Conservation (phyloP, 2,329 filamentous ascomycete species). For the Colletotrichum sp. region DNA sequence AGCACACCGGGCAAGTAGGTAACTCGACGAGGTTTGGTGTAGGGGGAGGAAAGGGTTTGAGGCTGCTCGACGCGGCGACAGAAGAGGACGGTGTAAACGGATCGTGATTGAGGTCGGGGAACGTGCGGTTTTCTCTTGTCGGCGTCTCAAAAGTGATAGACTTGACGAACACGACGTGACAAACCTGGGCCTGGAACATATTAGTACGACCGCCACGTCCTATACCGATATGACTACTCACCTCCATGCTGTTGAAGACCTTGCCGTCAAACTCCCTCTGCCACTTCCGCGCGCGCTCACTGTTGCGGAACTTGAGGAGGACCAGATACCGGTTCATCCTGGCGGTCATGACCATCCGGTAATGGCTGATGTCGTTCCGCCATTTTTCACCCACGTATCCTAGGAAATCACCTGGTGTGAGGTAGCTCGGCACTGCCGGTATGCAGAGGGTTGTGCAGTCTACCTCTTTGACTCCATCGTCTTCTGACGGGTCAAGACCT, state of each 20-base stretch:
- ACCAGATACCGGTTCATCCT: constrained; percentile 93
- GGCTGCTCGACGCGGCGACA: constrained; percentile 43
- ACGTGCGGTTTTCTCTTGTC: constrained; percentile 48
- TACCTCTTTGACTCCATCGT: constrained; percentile 44
- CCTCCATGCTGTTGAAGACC: constrained; percentile 90
- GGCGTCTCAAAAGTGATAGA: constrained; percentile 84
- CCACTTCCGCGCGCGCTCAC: constrained; percentile 78
- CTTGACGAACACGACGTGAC: constrained; percentile 93
- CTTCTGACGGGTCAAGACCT: constrained; percentile 30
- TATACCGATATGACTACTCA: constrained; percentile 38
- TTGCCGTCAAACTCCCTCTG: constrained; percentile 89
- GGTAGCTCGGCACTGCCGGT: constrained; percentile 91
- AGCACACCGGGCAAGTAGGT: constrained; percentile 93
- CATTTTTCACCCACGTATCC: constrained; percentile 92
- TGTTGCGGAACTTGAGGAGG: constrained; percentile 88
- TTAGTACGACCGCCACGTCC: constrained; percentile 15
- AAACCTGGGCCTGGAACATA: constrained; percentile 74
- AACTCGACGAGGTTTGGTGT: constrained; percentile 89
- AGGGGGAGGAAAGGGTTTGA: constrained; percentile 66
- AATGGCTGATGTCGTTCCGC: constrained; percentile 86
- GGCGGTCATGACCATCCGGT: constrained; percentile 90
- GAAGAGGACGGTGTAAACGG: constrained; percentile 63
- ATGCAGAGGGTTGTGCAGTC: constrained; percentile 91
- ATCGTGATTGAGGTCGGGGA: constrained; percentile 66
- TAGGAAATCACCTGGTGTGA: constrained; percentile 88